Evolutionary conservation across 2,329 filamentous ascomycete genomes (phyloP), one percentile per base, ranked within the genome.

Genomic region (Trichoderma atrobrunneum): DNA sequence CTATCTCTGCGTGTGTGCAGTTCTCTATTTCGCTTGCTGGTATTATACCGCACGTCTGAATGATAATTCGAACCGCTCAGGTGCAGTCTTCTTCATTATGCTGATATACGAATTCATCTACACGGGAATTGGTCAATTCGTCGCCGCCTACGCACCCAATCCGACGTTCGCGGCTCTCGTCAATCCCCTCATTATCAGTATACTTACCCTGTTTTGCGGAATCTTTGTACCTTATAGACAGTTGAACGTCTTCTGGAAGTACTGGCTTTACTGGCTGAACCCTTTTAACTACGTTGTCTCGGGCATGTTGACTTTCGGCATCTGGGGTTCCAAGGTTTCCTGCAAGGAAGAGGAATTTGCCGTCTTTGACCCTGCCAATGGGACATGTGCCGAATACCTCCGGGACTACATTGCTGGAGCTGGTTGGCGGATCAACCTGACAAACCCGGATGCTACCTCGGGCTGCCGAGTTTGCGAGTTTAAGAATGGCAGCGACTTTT

Each of bases 181-280:
- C 73, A 90, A 90, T 74, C 88, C 88, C 0, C 77, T 90, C 0
- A 66, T 90, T 11, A 81, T 90, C 71, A 84, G 86, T 30, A 32
- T 60, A 21, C 21, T 32, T 77, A 79, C 89, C 54, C 83, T 93
- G 3, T 94, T 95, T 83, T 93, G 91, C 76, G 92, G 92, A 73
- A 91, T 94, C 1, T 84, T 93, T 5, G 91, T 94, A 0, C 91
- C 92, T 0, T 93, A 91, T 74, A 76, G 76, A 0, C 85, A 86
- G 32, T 85, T 94, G 28, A 87, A 89, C 8, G 76, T 80, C 1
- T 94, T 94, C 80, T 94, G 92, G 92, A 82, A 84, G 28, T 87
- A 86, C 74, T 92, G 89, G 89, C 86, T 91, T 6, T 90, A 90
- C 80, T 89, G 83, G 68, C 76, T 89, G 18, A 87, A 90, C 75